Evolutionary conservation across 371 early-diverging fungal species (phyloP).

Genomic region (Mortierella sp.): DNA sequence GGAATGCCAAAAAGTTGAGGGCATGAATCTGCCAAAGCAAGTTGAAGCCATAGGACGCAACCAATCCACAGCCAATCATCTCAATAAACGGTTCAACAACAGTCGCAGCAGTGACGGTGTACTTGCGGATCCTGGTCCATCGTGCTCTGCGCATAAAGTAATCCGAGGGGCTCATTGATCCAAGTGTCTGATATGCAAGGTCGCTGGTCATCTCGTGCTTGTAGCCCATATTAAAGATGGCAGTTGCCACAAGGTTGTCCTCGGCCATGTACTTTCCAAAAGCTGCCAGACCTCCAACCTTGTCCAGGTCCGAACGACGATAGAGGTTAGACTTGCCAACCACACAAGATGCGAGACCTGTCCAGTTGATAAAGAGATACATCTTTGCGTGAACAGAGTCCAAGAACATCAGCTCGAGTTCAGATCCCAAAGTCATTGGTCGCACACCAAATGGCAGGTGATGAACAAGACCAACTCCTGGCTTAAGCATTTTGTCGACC

Average conservation of each 20-base stretch:
- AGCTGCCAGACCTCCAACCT: constrained; percentile 81
- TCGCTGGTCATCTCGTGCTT: constrained; percentile 89
- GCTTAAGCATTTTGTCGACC: constrained; percentile 72
- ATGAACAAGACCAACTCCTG: constrained; percentile 93
- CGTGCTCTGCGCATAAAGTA: constrained; percentile 86
- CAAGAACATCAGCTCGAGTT: constrained; percentile 87
- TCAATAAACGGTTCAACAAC: constrained; percentile 92
- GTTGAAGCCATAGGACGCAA: constrained; percentile 73
- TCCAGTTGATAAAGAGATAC: constrained; percentile 91
- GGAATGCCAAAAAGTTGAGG: constrained; percentile 67
- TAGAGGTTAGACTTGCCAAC: constrained; percentile 96
- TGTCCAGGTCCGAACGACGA: constrained; percentile 84
- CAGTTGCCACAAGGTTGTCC: constrained; percentile 93
- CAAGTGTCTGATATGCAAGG: constrained; percentile 86
- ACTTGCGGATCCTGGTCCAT: constrained; percentile 94
- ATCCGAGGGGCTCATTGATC: constrained; percentile 73
- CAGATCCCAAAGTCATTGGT: constrained; percentile 80
- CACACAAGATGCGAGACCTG: constrained; percentile 86
- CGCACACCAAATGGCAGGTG: constrained; percentile 87
- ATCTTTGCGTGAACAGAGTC: constrained; percentile 93
- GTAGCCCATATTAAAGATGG: constrained; percentile 82
- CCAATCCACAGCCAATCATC: constrained; percentile 79
- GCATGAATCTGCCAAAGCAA: constrained; percentile 60
- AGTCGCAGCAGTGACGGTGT: constrained; percentile 87
- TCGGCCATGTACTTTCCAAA: constrained; percentile 94